Percentiles rank a stretch among this genome's conserved stretches.
Conservation (phyloP, 169 alveolate species). For the Eimeria brunetti region DNA sequence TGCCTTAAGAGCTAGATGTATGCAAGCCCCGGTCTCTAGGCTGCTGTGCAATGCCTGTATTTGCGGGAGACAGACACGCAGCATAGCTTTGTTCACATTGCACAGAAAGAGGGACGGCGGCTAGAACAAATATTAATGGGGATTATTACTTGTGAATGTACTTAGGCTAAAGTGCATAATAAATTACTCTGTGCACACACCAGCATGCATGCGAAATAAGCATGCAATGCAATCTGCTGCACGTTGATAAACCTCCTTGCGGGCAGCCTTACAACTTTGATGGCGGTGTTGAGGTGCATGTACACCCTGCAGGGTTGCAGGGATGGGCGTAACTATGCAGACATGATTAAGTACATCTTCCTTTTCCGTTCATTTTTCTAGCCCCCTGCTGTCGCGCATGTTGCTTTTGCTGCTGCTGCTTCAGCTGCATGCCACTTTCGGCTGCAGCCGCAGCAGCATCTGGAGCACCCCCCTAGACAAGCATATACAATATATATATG, state of each 20-base stretch:
- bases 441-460: slow-evolving; percentile 1
- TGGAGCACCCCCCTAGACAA: neutral
- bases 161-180: neutral
- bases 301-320: neutral
- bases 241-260: neutral
- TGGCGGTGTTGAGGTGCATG: neutral
- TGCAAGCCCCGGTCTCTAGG: neutral
- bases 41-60: neutral
- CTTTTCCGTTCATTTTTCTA: neutral
- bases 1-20: neutral
- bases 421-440: neutral
- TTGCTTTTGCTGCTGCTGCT: neutral
- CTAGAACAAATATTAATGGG: neutral
- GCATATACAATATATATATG: neutral
- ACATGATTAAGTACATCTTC: neutral
- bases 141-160: neutral
- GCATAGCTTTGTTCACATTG: neutral
- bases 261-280: neutral
- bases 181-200: neutral
- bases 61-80: slow-evolving; percentile 3
- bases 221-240: neutral
- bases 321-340: neutral
- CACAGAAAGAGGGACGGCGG: neutral
- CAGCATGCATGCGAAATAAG: neutral
- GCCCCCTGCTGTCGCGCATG: neutral